Evolutionary conservation across 345 rosid genomes (phyloP).

Genomic region (Ricinus communis): DNA sequence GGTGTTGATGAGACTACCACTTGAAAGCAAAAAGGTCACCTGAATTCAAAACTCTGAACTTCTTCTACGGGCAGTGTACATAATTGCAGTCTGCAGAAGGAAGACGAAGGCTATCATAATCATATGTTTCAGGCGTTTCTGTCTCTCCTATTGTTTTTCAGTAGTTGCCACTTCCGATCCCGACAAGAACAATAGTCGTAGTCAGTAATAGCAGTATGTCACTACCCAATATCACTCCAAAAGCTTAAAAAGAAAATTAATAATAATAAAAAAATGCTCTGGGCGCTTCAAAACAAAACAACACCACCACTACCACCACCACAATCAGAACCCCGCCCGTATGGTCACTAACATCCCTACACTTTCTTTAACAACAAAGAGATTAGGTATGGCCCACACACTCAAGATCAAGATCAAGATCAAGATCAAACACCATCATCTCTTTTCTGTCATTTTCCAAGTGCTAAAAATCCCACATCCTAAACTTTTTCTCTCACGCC

Average conservation of each 20-base stretch:
- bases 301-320: neutral
- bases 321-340: neutral
- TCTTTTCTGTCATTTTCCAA: conserved; percentile 28
- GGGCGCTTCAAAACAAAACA: neutral
- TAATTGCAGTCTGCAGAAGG: conserved; percentile 8
- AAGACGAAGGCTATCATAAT: conserved; percentile 8
- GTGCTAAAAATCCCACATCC: neutral
- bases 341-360: neutral
- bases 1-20: too few relatives aligned
- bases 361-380: conserved; percentile 8
- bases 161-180: conserved; percentile 23
- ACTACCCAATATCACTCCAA: neutral
- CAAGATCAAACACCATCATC: conserved; percentile 16
- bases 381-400: conserved; percentile 17
- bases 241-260: too few relatives aligned
- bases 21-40: neutral
- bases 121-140: conserved; percentile 8
- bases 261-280: neutral
- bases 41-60: neutral
- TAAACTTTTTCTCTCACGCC: conserved; percentile 24
- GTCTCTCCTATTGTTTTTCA: conserved; percentile 13
- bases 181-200: conserved; percentile 21
- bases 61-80: neutral
- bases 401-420: neutral
- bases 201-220: conserved; percentile 11